These are phyloP conservation scores for Coemansia umbellata DNA, from an alignment of 192 early-diverging fungal species.

Conservation along the genomic window DNA sequence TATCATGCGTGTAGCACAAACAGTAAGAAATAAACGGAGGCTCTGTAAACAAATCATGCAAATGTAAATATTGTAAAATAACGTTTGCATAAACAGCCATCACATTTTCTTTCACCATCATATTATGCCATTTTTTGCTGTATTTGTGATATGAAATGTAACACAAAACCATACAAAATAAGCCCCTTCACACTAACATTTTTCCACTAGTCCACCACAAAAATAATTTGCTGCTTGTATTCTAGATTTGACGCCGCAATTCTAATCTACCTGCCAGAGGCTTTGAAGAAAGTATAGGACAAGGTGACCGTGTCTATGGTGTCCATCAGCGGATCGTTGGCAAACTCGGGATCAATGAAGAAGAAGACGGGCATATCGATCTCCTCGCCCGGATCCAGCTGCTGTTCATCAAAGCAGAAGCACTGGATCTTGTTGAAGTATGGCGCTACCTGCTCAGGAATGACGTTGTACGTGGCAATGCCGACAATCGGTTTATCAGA, in stretches of 20 bases:
- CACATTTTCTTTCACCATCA: too few relatives aligned
- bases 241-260: too few relatives aligned
- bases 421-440: conserved; percentile 99
- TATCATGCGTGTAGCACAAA: too few relatives aligned
- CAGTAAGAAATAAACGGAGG: too few relatives aligned
- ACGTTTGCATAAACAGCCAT: too few relatives aligned
- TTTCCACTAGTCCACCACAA: too few relatives aligned
- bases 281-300: conserved; percentile 94
- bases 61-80: too few relatives aligned
- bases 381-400: conserved; percentile 79
- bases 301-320: conserved; percentile 90
- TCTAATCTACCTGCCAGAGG: conserved; percentile 14
- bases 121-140: too few relatives aligned
- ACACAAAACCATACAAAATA: neutral
- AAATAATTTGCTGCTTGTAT: neutral
- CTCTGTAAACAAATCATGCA: too few relatives aligned
- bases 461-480: conserved; percentile 95
- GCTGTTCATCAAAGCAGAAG: conserved; percentile 99
- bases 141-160: too few relatives aligned
- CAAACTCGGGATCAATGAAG: conserved; percentile 96
- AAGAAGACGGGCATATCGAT: conserved; percentile 98
- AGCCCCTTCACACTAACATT: too few relatives aligned
- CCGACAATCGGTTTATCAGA: conserved; percentile 87
- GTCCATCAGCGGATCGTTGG: conserved; percentile 89
- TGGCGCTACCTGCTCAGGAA: conserved; percentile 84